Evolutionary conservation across 352 stramenopile species (phyloP).

Genomic region (Phytophthora pistaciae): DNA sequence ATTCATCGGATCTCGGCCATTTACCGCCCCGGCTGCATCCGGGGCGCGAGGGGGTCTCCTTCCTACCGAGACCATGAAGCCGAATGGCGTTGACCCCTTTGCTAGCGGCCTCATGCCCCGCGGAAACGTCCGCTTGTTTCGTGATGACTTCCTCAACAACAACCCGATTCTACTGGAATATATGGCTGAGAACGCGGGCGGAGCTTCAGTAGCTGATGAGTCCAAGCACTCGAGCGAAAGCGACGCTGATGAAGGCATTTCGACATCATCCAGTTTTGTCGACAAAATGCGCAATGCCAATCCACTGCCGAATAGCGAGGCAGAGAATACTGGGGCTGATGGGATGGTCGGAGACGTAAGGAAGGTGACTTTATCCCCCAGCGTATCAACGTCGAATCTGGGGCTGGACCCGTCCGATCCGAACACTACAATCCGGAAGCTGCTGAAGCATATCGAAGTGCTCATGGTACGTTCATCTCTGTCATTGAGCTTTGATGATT

Average conservation of each 20-base stretch:
- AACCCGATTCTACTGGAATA: slow-evolving; percentile 87
- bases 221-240: slow-evolving; percentile 1
- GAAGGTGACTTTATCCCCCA: slow-evolving; percentile 23
- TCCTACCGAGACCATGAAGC: not conserved
- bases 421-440: slow-evolving; percentile 81
- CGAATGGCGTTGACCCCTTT: slow-evolving; percentile 55
- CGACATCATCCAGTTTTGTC: slow-evolving; percentile 51
- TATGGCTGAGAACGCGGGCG: slow-evolving; percentile 56
- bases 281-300: slow-evolving; percentile 71
- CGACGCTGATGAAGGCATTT: slow-evolving; percentile 5
- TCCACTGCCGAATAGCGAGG: slow-evolving; percentile 21
- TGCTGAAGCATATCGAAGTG: slow-evolving; percentile 87
- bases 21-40: slow-evolving; percentile 41
- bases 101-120: slow-evolving; percentile 67
- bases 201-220: slow-evolving; percentile 17
- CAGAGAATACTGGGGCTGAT: slow-evolving; percentile 8
- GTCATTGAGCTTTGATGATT: not conserved
- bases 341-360: not conserved
- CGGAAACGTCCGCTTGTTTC: slow-evolving; percentile 84
- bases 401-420: slow-evolving; percentile 83
- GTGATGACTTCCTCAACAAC: slow-evolving; percentile 89
- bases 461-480: slow-evolving; percentile 57
- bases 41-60: slow-evolving; percentile 15
- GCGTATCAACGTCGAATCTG: slow-evolving; percentile 60
- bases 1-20: slow-evolving; percentile 40